A percentile compares a stretch with the other conserved stretches of the same genome.
Evolutionary conservation across 2,329 filamentous ascomycete species (phyloP).

Genomic region (Calonectria honghensis): DNA sequence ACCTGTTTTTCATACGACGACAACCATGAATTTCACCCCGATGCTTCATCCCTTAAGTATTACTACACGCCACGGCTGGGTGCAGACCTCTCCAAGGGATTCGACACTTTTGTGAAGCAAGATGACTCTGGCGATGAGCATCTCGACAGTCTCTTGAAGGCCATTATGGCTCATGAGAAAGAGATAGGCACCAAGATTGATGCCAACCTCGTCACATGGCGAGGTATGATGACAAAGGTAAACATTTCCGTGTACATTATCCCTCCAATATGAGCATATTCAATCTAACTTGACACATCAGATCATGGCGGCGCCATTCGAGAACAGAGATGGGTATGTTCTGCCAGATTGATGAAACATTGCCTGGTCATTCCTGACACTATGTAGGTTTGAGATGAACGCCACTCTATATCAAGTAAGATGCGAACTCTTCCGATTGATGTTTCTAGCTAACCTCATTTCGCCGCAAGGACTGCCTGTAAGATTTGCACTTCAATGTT

Average conservation of each 20-base stretch:
- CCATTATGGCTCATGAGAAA: constrained; percentile 84
- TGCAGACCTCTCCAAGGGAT: constrained; percentile 86
- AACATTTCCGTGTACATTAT: constrained; percentile 36
- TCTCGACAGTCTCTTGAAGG: constrained; percentile 86
- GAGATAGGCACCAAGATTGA: constrained; percentile 80
- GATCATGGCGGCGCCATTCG: constrained; percentile 91
- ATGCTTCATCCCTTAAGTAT: constrained; percentile 87
- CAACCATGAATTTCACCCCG: constrained; percentile 83
- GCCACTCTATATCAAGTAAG: constrained; percentile 91
- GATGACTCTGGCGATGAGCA: constrained; percentile 92
- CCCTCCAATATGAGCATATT: neutral
- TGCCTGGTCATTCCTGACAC: constrained; percentile 50
- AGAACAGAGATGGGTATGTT: constrained; percentile 84
- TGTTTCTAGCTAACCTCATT: constrained; percentile 40
- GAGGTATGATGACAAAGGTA: constrained; percentile 99
- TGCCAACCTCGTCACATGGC: constrained; percentile 91
- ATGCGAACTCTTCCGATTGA: constrained; percentile 47
- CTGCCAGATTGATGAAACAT: constrained; percentile 29
- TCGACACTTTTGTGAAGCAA: constrained; percentile 87
- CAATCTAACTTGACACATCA: constrained; percentile 62
- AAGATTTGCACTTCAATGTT: constrained; percentile 52
- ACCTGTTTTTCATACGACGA: constrained; percentile 95
- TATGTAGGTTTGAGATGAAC: constrained; percentile 91
- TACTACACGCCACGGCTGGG: constrained; percentile 87
- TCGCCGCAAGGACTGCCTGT: constrained; percentile 71